These are phyloP conservation scores for Amaranthus hypochondriacus DNA, from an alignment of 148 eudicot species.

Conservation along the genomic window DNA sequence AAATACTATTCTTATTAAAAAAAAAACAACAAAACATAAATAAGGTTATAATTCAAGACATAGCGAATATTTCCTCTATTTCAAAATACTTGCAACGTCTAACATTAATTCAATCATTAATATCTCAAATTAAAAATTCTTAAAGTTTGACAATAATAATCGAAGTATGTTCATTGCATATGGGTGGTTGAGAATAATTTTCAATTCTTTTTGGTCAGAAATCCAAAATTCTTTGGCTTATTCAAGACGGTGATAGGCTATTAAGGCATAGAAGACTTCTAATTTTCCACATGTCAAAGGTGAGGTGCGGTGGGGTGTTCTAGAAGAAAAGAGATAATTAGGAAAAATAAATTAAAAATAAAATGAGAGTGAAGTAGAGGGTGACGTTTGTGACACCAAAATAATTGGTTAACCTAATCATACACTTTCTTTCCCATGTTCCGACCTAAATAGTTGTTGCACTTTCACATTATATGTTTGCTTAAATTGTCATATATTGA, in stretches of 20 bases:
- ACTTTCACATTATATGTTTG: neutral
- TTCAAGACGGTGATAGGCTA: neutral
- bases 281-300: neutral
- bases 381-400: slow-evolving; percentile 12
- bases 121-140: no score
- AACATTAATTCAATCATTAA: no score
- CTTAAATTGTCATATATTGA: neutral
- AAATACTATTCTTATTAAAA: no score
- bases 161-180: neutral
- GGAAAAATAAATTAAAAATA: neutral
- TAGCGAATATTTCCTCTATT: no score
- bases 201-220: neutral
- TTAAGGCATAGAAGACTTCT: no score
- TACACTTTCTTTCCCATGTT: neutral
- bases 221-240: slow-evolving; percentile 2
- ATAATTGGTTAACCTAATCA: slow-evolving; percentile 1
- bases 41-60: no score
- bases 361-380: neutral
- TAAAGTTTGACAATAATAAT: no score
- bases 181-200: slow-evolving; percentile 7
- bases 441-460: neutral
- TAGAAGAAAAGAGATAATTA: no score
- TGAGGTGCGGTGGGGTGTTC: no score
- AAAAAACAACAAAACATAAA: no score
- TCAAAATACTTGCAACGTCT: no score